Evolutionary conservation across 257 asterid genomes (phyloP).

Genomic region (Catharanthus roseus): DNA sequence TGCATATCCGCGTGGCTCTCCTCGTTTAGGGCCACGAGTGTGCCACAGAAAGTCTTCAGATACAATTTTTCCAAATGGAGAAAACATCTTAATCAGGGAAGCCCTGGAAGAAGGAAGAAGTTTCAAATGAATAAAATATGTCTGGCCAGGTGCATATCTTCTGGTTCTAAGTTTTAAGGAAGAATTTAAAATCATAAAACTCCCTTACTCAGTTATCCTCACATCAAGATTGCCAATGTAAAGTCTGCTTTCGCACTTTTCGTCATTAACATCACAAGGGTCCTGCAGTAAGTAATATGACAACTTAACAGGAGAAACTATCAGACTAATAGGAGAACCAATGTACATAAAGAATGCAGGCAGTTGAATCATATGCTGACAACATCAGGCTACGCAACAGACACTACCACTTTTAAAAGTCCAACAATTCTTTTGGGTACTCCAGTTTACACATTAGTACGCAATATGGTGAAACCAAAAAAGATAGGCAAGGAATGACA

Average conservation of each 20-base stretch:
- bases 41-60: conserved; percentile 96
- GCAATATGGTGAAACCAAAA: not conserved
- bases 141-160: not conserved
- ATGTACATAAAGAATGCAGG: not conserved
- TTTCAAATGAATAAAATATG: not conserved
- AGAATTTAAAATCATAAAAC: not conserved
- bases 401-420: not conserved
- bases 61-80: conserved; percentile 65
- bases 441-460: not conserved
- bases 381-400: not conserved
- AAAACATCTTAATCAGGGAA: conserved; percentile 76
- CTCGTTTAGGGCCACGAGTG: conserved; percentile 87
- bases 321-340: not conserved
- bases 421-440: not conserved
- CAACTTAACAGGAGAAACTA: conserved; percentile 1
- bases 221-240: conserved; percentile 85
- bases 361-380: not conserved
- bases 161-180: not conserved
- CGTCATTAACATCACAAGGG: conserved; percentile 32
- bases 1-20: conserved; percentile 73
- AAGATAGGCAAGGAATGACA: not conserved
- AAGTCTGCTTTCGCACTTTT: conserved; percentile 62
- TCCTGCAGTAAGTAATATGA: conserved; percentile 36
- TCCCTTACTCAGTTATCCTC: conserved; percentile 68
- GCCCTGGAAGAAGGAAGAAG: conserved; percentile 44